These are phyloP conservation scores for Agapanthus africanus DNA, from an alignment of 106 monocot genomes.

Conservation along the genomic window DNA sequence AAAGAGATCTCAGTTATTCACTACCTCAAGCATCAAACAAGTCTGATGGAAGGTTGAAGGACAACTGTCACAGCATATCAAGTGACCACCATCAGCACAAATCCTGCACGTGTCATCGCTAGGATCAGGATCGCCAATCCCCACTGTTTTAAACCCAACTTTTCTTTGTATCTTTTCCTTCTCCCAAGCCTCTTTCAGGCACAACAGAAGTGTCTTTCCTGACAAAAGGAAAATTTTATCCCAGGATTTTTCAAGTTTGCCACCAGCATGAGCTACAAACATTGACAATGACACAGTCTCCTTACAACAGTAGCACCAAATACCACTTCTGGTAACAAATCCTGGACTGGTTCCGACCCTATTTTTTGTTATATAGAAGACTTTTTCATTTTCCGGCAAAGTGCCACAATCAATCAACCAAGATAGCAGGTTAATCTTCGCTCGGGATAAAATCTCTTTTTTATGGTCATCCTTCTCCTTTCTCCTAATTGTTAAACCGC, in stretches of 20 bases:
- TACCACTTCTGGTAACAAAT: constrained; percentile 24
- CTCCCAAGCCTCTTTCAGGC: constrained; percentile 49
- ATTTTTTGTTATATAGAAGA: constrained; percentile 27
- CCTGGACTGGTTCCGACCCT: constrained; percentile 18
- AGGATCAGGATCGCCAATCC: constrained; percentile 29
- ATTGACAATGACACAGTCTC: constrained; percentile 22
- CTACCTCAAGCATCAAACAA: constrained; percentile 57
- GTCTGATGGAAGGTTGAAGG: constrained; percentile 77
- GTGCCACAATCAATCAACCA: constrained; percentile 58
- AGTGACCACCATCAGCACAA: constrained; percentile 63
- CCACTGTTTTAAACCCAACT: constrained; percentile 18
- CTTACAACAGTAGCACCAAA: constrained; percentile 54
- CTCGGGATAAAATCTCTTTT: not conserved
- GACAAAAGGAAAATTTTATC: constrained; percentile 40
- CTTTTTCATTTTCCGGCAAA: constrained; percentile 40
- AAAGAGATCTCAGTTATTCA: not conserved
- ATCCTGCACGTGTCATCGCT: constrained; percentile 77
- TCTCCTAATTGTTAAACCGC: constrained; percentile 23
- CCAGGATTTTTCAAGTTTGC: constrained; percentile 32
- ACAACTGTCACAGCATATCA: constrained; percentile 74
- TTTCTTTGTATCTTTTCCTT: constrained; percentile 27
- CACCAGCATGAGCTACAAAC: constrained; percentile 53
- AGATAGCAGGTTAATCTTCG: constrained; percentile 42
- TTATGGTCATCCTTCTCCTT: constrained; percentile 14
- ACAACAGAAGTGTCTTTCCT: constrained; percentile 44